Evolutionary conservation across 257 asterid species (phyloP), one percentile per base, ranked within the genome.

Genomic region (Cordia subcordata): DNA sequence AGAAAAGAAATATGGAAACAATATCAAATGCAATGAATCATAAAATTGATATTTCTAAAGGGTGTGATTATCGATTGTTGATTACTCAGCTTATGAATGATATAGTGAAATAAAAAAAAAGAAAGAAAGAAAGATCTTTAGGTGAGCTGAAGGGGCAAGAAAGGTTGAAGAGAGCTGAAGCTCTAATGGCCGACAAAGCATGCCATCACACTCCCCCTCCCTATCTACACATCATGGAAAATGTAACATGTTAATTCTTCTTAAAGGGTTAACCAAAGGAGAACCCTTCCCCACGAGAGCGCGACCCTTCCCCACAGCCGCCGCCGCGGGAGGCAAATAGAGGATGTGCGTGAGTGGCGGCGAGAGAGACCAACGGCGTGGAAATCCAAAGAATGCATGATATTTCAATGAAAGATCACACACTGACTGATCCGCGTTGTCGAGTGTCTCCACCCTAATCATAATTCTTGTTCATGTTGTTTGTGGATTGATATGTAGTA

Each of bases 181-280:
- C 85, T 81, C 68, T 70, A 79, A 80, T 90, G 97, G 96, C 95
- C 81, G 93, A 90, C 96, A 82, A 81, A 81, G 90, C 96, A 90
- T 86, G 95, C 84, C 72, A 66, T 62, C 74, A 71, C 10, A 42
- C 14, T 1, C 72, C 19, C 45, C 4, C 3, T 73, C 19, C 45
- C 4, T 27, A 27, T 49, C 46, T 55, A 50, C 35, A 49, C 47
- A 53, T n/a, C 20, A 52, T 17, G 20, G 12, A 33, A 20, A 9
- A 42, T 42, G 47, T 11, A 42, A 42, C 47, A 42, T 42, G 47
- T 42, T 42, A 42, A 11, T 42, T 42, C 35, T 27, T n/a, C n/a
- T n/a, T n/a, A n/a, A n/a, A n/a, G n/a, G n/a, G n/a, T n/a, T n/a
- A n/a, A n/a, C n/a, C n/a, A n/a, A n/a, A n/a, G n/a, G n/a, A n/a